Percentiles rank a stretch among this genome's conserved stretches.
Evolutionary conservation across 1,139 yeast genomes (phyloP).

Genomic region (Yamadazyma aaseri): DNA sequence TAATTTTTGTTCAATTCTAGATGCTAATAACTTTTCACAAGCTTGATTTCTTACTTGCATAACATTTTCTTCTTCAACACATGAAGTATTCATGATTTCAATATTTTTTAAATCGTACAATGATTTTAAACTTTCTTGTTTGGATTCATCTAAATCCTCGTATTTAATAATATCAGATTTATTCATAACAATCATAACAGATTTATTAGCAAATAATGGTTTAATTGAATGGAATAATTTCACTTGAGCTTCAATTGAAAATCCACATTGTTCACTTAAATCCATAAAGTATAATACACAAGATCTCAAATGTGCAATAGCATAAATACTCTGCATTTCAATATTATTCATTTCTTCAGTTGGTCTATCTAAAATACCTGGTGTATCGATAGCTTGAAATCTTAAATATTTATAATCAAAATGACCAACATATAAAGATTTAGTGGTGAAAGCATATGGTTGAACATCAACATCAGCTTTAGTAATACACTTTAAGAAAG

Average conservation of each 20-base stretch:
- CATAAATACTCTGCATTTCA: slow-evolving; percentile 98
- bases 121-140: slow-evolving; percentile 67
- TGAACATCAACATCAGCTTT: slow-evolving; percentile 99
- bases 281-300: slow-evolving; percentile 98
- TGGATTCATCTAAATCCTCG: slow-evolving; percentile 75
- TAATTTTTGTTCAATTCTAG: slow-evolving; percentile 94
- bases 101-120: slow-evolving; percentile 71
- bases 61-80: slow-evolving; percentile 91
- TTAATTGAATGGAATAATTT: slow-evolving; percentile 94
- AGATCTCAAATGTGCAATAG: slow-evolving; percentile 96
- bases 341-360: slow-evolving; percentile 99
- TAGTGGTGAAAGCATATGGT: slow-evolving; percentile 98
- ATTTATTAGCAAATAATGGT: slow-evolving; percentile 94
- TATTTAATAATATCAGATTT: slow-evolving; percentile 86
- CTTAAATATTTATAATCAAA: slow-evolving; percentile 96
- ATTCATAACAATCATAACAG: slow-evolving; percentile 93
- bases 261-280: slow-evolving; percentile 98
- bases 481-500: slow-evolving; percentile 88
- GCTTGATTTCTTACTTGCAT: slow-evolving; percentile 97
- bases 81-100: slow-evolving; percentile 89
- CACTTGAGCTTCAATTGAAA: slow-evolving; percentile 95
- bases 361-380: slow-evolving; percentile 98
- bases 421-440: slow-evolving; percentile 93
- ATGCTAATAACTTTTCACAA: slow-evolving; percentile 91
- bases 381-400: slow-evolving; percentile 98